Conservation (phyloP, 108 stramenopile species). For the Cylindrotheca fusiformis region DNA sequence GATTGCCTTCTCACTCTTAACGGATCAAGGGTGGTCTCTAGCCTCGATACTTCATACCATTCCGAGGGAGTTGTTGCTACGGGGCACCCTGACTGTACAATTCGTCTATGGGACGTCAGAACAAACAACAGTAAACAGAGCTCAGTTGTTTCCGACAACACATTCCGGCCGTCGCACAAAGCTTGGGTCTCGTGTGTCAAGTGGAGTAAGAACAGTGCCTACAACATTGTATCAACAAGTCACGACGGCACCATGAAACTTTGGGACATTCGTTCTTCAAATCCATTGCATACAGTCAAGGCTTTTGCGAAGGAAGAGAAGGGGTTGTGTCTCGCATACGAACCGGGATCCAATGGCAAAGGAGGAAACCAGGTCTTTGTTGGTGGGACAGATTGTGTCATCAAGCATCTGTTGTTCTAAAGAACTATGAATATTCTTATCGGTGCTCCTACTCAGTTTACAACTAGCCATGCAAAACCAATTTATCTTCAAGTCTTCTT, state of each 20-base stretch:
- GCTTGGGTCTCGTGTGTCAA: conserved; percentile 81
- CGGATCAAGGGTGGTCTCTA: conserved; percentile 71
- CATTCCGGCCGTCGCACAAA: conserved; percentile 76
- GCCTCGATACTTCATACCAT: conserved; percentile 70
- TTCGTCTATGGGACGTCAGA: conserved; percentile 60
- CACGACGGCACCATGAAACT: conserved; percentile 91
- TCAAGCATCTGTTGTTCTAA: conserved; percentile 44
- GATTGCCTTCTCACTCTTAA: conserved; percentile 81
- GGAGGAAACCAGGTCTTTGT: conserved; percentile 43
- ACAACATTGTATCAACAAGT: conserved; percentile 73
- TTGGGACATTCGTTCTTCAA: conserved; percentile 91
- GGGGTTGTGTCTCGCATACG: conserved; percentile 50
- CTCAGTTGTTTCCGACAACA: conserved; percentile 26
- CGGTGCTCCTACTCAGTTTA: no score
- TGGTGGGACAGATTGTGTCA: conserved; percentile 74
- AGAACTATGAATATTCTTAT: background rate
- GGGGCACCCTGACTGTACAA: conserved; percentile 82
- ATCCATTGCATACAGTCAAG: conserved; percentile 87
- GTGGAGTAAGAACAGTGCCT: conserved; percentile 81
- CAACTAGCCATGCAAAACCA: no score
- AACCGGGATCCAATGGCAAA: background rate
- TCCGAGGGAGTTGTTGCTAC: conserved; percentile 74
- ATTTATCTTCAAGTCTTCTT: no score
- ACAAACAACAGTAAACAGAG: conserved; percentile 12
- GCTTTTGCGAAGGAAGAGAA: conserved; percentile 79